Percentiles rank a stretch among this genome's conserved stretches.
These are phyloP conservation scores for Cutaneotrichosporon cavernicola DNA, from an alignment of 1,284 basidiomycete genomes.

Conservation along the genomic window DNA sequence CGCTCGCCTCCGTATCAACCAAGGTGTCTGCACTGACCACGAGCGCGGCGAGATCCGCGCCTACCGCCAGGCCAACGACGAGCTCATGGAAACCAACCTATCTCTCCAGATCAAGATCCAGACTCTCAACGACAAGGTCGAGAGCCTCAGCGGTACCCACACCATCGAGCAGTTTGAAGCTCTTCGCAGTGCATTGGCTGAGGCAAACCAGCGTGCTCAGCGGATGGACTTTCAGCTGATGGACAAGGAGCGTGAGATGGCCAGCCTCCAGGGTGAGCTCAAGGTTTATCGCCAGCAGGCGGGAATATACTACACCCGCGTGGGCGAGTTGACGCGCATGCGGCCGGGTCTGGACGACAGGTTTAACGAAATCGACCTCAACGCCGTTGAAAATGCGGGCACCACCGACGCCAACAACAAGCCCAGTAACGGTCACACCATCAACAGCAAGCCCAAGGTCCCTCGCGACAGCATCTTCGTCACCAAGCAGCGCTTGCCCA, in stretches of 20 bases:
- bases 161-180: not conserved
- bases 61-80: not conserved
- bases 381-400: too few relatives aligned
- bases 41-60: not conserved
- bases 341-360: not conserved
- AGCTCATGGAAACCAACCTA: not conserved
- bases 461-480: not conserved
- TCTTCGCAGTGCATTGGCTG: not conserved
- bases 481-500: not conserved
- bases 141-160: not conserved
- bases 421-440: too few relatives aligned
- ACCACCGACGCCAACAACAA: not conserved
- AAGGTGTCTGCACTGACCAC: not conserved
- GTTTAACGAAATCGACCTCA: not conserved
- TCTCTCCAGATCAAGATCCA: not conserved
- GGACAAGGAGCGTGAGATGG: not conserved
- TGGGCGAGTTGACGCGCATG: not conserved
- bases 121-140: not conserved
- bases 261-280: not conserved
- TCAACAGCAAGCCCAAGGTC: not conserved
- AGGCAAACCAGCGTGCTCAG: not conserved
- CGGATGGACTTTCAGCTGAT: not conserved
- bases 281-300: not conserved
- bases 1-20: not conserved
- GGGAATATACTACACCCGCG: not conserved